Percentiles rank a stretch among this genome's conserved stretches.
phyloP scores from a whole-genome alignment of 1,139 yeast species.

The Maudiozyma humilis region DNA sequence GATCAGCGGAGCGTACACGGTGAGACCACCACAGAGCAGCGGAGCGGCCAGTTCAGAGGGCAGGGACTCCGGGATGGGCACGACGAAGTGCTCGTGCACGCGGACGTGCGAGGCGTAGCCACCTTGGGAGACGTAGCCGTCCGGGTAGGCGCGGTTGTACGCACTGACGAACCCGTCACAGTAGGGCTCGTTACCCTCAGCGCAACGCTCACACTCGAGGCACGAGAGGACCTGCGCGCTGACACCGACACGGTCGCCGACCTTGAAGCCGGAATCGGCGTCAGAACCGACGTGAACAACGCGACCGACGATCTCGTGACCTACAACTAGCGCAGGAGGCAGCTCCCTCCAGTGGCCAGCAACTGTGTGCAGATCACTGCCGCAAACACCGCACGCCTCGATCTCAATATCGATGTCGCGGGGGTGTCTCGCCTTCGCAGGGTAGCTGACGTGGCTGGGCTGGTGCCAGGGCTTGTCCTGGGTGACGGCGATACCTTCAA shows the following conservation, averaged over 20 bases:
- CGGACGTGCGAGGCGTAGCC: conserved; percentile 46
- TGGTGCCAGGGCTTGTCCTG: conserved; percentile 38
- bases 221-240: conserved; percentile 44
- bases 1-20: conserved; percentile 45
- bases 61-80: conserved; percentile 41
- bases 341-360: conserved; percentile 34
- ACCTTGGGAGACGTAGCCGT: conserved; percentile 42
- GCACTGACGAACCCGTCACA: conserved; percentile 38
- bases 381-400: conserved; percentile 49
- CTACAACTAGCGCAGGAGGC: conserved; percentile 36
- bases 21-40: conserved; percentile 45
- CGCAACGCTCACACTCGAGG: conserved; percentile 38
- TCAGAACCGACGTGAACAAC: conserved; percentile 39
- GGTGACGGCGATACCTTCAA: conserved; percentile 39
- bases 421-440: conserved; percentile 30
- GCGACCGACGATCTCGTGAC: conserved; percentile 44
- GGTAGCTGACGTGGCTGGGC: conserved; percentile 32
- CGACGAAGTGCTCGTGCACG: conserved; percentile 39
- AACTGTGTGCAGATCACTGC: conserved; percentile 39
- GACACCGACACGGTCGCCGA: conserved; percentile 46
- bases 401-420: conserved; percentile 34
- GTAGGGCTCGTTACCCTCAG: conserved; percentile 39
- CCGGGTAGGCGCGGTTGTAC: conserved; percentile 36
- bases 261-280: conserved; percentile 34
- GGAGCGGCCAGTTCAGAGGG: conserved; percentile 39